Base-by-base conservation (phyloP, 176 grass and related monocot species). In the Ananas comosus region DNA sequence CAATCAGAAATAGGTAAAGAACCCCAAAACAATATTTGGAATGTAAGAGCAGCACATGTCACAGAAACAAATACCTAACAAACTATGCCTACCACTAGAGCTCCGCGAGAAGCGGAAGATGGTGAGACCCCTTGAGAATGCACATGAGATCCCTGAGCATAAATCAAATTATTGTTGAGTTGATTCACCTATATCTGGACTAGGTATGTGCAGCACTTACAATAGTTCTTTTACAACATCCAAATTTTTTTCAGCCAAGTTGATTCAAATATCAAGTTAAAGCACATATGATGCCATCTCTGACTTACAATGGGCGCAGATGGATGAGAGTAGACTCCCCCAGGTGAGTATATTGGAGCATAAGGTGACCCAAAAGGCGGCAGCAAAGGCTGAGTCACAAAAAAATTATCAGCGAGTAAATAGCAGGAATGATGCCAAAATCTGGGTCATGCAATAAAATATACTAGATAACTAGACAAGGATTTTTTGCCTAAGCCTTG, bases 321-420 rank as follows among this genome's bases (percentile, higher is more conserved):
- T 1, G 88, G 83, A 73, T 91, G 84, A 11, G 75, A 72, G 71
- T 87, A 91, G 81, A 69, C 70, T 13, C 86, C 91, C 76, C 70
- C 80, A 70, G 75, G 80, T 13, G 88, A 86, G 68, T 91, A 96
- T 49, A 96, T 88, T 18, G 86, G 71, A 47, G 71, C 53, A 82
- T 88, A 89, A 47, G 85, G 83, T 58, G 90, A 76, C 67, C 85
- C 85, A 69, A 91, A 91, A 50, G 88, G 64, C 2, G 73, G 88
- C 29, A 88, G 71, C 16, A 87, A 49, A 82, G 82, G 81, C 86
- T 96, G 65, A 64, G 66, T 56, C 33, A 72, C 48, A 1, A 54
- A 49, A 77, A 58, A 3, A 69, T 27, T n/a, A 3, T 7, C 2
- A 65, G 11, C 51, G 25, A 49, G 9, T 51, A 67, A 19, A 52